Percentiles rank a stretch among this genome's conserved stretches.
Conservation (phyloP, 2,329 filamentous ascomycete genomes). For the Xylaria hypoxylon region DNA sequence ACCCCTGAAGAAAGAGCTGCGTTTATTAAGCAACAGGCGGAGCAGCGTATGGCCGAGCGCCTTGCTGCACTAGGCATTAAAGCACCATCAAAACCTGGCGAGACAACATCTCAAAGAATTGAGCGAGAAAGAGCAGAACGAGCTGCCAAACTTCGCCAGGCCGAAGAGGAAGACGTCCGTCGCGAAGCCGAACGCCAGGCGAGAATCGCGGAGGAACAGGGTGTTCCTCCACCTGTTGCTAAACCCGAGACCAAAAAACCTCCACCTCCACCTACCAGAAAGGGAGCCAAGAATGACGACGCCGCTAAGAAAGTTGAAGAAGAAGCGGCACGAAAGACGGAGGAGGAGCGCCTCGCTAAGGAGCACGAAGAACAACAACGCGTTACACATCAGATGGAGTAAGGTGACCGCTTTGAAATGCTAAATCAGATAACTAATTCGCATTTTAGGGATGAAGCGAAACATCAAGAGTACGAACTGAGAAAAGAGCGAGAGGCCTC, state of each 20-base stretch:
- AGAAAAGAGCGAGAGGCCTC: slow-evolving; percentile 83
- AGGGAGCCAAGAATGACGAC: slow-evolving; percentile 70
- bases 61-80: slow-evolving; percentile 94
- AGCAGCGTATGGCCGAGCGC: slow-evolving; percentile 95
- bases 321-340: slow-evolving; percentile 68
- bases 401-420: slow-evolving; percentile 59
- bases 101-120: slow-evolving; percentile 83
- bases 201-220: slow-evolving; percentile 82
- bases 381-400: slow-evolving; percentile 84
- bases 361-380: slow-evolving; percentile 82
- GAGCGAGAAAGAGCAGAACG: slow-evolving; percentile 90
- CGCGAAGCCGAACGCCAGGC: slow-evolving; percentile 89
- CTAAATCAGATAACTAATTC: slow-evolving; percentile 35
- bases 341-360: slow-evolving; percentile 73
- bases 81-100: slow-evolving; percentile 80
- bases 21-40: slow-evolving; percentile 96
- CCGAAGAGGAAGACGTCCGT: slow-evolving; percentile 92
- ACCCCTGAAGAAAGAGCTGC: slow-evolving; percentile 94
- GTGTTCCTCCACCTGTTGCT: slow-evolving; percentile 67
- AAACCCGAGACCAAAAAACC: slow-evolving; percentile 71
- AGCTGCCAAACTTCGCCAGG: slow-evolving; percentile 86
- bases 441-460: slow-evolving; percentile 73
- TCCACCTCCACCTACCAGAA: slow-evolving; percentile 82
- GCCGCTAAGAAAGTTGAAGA: slow-evolving; percentile 56
- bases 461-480: slow-evolving; percentile 82